Conservation (phyloP, 148 eudicot genomes). For the Tetragonia tetragonoides region DNA sequence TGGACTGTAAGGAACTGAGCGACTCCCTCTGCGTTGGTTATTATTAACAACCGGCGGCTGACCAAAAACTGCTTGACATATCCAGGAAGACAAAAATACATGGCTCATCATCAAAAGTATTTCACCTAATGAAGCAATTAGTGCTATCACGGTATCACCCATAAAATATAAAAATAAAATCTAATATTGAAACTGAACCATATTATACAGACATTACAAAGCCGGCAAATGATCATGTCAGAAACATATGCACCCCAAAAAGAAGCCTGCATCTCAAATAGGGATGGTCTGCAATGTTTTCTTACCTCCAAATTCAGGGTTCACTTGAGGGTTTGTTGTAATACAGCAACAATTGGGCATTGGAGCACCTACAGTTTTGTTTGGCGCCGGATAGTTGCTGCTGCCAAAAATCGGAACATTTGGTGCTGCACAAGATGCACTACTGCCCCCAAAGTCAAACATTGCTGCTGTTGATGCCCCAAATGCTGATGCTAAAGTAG, state of each 20-base stretch:
- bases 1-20: background rate
- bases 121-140: too few species aligned
- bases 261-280: background rate
- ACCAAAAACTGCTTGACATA: background rate
- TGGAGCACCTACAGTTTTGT: too few species aligned
- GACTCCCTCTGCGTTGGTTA: slow-evolving; percentile 13
- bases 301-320: background rate
- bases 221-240: background rate
- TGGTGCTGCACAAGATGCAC: background rate
- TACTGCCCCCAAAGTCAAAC: background rate
- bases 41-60: background rate
- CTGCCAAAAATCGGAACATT: background rate
- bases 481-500: background rate
- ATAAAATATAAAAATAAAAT: background rate
- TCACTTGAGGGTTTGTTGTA: background rate
- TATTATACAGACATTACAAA: background rate
- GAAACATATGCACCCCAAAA: background rate
- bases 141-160: background rate
- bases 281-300: background rate
- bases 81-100: background rate
- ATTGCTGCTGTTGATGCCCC: background rate
- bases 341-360: too few species aligned
- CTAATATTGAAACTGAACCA: background rate
- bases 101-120: background rate
- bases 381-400: too few species aligned